These are phyloP conservation scores for Diplodia corticola DNA, from an alignment of 2,329 filamentous ascomycete species.

Conservation along the genomic window DNA sequence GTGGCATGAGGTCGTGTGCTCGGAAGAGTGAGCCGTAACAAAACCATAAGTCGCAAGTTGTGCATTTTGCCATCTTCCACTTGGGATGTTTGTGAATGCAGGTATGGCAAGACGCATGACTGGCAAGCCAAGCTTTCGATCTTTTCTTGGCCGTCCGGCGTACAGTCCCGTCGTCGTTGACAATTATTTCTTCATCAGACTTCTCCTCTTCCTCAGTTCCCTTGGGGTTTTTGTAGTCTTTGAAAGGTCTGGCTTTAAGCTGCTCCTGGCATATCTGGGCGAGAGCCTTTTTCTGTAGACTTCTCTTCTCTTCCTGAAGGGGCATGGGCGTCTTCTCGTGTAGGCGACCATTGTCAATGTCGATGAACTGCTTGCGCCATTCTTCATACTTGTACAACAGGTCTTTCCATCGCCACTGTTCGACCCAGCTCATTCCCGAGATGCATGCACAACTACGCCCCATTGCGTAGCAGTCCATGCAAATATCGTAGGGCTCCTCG, in stretches of 20 bases:
- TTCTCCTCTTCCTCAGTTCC: conserved; percentile 47
- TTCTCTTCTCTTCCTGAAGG: conserved; percentile 68
- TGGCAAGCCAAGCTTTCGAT: conserved; percentile 51
- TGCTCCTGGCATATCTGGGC: conserved; percentile 95
- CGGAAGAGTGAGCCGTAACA: conserved; percentile 93
- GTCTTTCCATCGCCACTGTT: conserved; percentile 86
- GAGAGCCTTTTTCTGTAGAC: conserved; percentile 71
- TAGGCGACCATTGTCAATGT: conserved; percentile 68
- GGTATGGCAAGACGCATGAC: conserved; percentile 70
- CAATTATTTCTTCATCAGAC: conserved; percentile 56
- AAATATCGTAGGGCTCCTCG: conserved; percentile 89
- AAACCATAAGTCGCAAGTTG: conserved; percentile 72
- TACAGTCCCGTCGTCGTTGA: conserved; percentile 63
- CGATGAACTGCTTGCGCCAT: conserved; percentile 78
- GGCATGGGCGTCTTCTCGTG: conserved; percentile 67
- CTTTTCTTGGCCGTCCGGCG: conserved; percentile 66
- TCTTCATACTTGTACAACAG: conserved; percentile 74
- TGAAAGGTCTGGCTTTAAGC: conserved; percentile 74
- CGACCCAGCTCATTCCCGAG: conserved; percentile 83
- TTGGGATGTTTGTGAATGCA: conserved; percentile 76
- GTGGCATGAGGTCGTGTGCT: conserved; percentile 86
- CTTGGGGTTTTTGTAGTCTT: conserved; percentile 69
- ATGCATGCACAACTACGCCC: conserved; percentile 89
- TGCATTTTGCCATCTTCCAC: conserved; percentile 84
- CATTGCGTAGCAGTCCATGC: conserved; percentile 99